Percentiles rank a stretch among this genome's conserved stretches.
These are phyloP conservation scores for Plasmodium blacklocki DNA, from an alignment of 169 alveolate species.

Conservation along the genomic window DNA sequence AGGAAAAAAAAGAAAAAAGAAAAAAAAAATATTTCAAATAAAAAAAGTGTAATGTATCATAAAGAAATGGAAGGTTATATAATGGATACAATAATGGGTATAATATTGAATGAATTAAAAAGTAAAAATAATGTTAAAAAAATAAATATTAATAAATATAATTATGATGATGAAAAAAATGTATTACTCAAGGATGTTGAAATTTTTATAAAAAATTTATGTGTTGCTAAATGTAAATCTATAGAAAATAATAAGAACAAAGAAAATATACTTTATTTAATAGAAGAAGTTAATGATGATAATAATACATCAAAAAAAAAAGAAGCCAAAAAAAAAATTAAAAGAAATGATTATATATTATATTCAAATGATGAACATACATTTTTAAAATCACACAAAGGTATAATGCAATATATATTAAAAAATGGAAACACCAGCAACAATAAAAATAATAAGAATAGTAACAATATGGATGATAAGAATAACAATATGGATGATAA, in stretches of 20 bases:
- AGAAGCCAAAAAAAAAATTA: background rate
- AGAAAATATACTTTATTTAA: conserved; percentile 18
- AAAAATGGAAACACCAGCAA: background rate
- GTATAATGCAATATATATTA: conserved; percentile 47
- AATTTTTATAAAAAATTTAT: conserved; percentile 52
- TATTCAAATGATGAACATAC: conserved; percentile 40
- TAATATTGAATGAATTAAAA: conserved; percentile 12
- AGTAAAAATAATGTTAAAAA: conserved; percentile 13
- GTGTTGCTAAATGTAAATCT: conserved; percentile 60
- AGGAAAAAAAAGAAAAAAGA: conserved; percentile 24
- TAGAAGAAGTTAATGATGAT: conserved; percentile 16
- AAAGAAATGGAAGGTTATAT: conserved; percentile 25
- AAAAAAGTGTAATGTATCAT: conserved; percentile 2
- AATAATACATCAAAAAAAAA: background rate
- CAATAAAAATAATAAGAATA: conserved; percentile 1
- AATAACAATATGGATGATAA: background rate
- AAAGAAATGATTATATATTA: conserved; percentile 43
- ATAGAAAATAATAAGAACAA: conserved; percentile 15
- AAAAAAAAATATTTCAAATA: conserved; percentile 3
- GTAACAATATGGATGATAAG: no score
- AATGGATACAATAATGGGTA: conserved; percentile 19
- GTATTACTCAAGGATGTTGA: conserved; percentile 51
- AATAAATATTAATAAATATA: conserved; percentile 8
- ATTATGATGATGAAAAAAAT: conserved; percentile 31
- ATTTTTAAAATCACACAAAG: conserved; percentile 49